Percentiles rank a stretch among this genome's conserved stretches.
phyloP scores from a whole-genome alignment of 2,329 filamentous ascomycete species.

The Verticillium longisporum region DNA sequence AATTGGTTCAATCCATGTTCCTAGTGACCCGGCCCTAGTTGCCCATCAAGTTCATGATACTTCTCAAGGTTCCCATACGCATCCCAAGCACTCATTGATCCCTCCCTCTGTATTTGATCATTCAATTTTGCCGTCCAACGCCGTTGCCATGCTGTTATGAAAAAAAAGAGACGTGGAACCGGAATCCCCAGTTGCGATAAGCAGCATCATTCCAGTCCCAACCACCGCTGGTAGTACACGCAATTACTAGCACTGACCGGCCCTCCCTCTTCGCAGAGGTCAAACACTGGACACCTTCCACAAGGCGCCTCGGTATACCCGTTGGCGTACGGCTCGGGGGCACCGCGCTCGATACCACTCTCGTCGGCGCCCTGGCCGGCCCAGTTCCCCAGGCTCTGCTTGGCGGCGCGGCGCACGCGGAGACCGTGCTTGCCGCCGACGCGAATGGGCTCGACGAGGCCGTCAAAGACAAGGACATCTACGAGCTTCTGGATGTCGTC shows the following conservation, averaged over 20 bases:
- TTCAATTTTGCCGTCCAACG: background rate
- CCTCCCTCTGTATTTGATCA: background rate
- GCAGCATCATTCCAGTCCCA: conserved; percentile 39
- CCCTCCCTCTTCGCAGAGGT: conserved; percentile 84
- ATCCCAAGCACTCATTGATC: background rate
- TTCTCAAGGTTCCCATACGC: background rate
- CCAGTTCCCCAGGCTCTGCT: conserved; percentile 34
- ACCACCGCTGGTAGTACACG: conserved; percentile 85
- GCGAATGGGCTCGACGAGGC: conserved; percentile 63
- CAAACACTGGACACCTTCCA: conserved; percentile 86
- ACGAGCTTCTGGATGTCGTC: conserved; percentile 79
- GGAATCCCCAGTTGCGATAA: background rate
- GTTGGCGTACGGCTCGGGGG: conserved; percentile 47
- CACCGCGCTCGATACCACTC: conserved; percentile 25
- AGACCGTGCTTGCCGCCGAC: conserved; percentile 44
- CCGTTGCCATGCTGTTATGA: background rate
- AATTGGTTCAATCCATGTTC: background rate
- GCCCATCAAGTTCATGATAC: background rate
- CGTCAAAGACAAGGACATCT: conserved; percentile 84
- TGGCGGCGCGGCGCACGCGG: conserved; percentile 42
- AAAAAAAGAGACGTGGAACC: background rate
- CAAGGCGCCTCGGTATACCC: conserved; percentile 86
- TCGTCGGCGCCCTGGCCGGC: conserved; percentile 21
- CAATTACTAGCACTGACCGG: conserved; percentile 86
- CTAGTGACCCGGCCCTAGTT: no score